Base-by-base conservation (phyloP, 306 rosid genomes). In the Sicyos edulis region DNA sequence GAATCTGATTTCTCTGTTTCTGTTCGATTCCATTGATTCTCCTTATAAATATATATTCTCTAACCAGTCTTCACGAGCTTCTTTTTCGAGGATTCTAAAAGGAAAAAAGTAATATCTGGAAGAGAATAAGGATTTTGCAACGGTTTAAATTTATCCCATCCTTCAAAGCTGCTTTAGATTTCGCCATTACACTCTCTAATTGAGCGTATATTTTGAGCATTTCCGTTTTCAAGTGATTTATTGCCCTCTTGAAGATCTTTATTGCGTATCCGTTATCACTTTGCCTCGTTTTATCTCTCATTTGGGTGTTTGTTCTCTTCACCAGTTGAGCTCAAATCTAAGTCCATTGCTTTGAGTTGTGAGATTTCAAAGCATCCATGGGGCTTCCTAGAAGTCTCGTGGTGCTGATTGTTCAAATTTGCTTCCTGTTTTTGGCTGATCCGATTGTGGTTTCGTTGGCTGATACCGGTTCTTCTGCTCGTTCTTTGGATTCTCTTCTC, bases 401-500 rank as follows among this genome's bases (percentile, higher is more conserved):
- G 71, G 45, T 62, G 77, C 77, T 74, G 24, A 10, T 61, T 19
- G 17, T 51, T 74, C 71, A 62, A 51, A 29, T 62, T 44, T 26
- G n/a, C 14, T 57, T 62, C 61, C n/a, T 74, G 32, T 50, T 40
- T 62, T 26, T 20, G 4, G 42, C 60, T 61, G 77, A 74, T 60
- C 60, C n/a, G 51, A 29, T 42, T 10, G 34, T 52, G 77, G 77
- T 64, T 61, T 70, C 22, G 19, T 50, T 53, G 12, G 52, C 56
- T n/a, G 32, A 52, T 34, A 19, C 21, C 1, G 53, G 14, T 16
- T 45, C 75, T 29, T 63, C 65, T 58, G 81, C 82, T 26, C 77
- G 54, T 45, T 73, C 78, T 76, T 66, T 84, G 1, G 95, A 88
- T 82, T 70, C 65, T 24, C 54, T 69, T 78, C 89, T 88, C 17